Conservation (phyloP, 2,329 filamentous ascomycete genomes). For the Niveomyces coronatus region DNA sequence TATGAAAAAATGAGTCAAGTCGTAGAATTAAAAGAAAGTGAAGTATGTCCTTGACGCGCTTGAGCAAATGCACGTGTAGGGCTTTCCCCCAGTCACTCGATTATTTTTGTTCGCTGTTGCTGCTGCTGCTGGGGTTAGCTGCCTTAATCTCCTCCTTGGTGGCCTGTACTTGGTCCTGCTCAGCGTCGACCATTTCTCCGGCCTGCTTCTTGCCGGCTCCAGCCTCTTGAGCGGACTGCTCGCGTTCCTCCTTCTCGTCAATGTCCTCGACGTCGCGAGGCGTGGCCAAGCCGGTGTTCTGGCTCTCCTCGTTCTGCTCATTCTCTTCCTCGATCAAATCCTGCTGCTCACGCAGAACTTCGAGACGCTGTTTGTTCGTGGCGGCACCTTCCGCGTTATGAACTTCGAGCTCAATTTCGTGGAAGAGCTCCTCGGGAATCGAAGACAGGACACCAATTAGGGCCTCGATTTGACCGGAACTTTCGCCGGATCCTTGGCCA, state of each 20-base stretch:
- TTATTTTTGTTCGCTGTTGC: constrained; percentile 10
- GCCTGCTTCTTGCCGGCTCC: constrained; percentile 38
- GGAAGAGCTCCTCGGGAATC: constrained; percentile 96
- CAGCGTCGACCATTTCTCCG: constrained; percentile 44
- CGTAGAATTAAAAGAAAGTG: constrained; percentile 10
- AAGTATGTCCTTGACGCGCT: background rate
- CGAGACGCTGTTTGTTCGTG: constrained; percentile 96
- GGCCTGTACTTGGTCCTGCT: constrained; percentile 17
- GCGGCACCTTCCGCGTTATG: constrained; percentile 93
- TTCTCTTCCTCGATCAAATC: constrained; percentile 97
- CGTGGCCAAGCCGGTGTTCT: constrained; percentile 61
- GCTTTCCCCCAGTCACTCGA: background rate
- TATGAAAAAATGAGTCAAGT: constrained; percentile 11
- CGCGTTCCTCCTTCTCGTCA: constrained; percentile 80
- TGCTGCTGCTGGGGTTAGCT: background rate
- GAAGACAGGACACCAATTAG: constrained; percentile 85
- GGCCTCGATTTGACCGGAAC: constrained; percentile 83
- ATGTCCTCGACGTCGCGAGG: constrained; percentile 86
- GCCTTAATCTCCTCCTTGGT: background rate
- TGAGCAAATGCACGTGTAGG: background rate
- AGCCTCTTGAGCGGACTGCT: constrained; percentile 38
- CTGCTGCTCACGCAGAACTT: constrained; percentile 96
- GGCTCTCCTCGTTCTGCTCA: constrained; percentile 75
- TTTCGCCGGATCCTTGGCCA: constrained; percentile 77
- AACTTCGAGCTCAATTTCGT: constrained; percentile 97